A percentile compares a stretch with the other conserved stretches of the same genome.
Conservation (phyloP, 768 basidiomycete species). For the Termitomyces sp. region DNA sequence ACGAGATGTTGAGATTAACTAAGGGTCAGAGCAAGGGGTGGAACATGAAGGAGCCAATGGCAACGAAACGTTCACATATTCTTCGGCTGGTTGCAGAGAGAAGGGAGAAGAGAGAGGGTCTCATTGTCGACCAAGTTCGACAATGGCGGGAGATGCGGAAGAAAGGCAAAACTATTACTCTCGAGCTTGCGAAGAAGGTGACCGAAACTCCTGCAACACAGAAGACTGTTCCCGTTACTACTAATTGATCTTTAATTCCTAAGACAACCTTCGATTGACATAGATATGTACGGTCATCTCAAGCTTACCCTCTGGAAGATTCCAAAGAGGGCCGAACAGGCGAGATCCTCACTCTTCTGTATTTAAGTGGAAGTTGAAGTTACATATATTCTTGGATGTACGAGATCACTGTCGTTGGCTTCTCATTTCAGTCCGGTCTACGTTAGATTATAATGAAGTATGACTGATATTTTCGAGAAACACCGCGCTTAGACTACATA, state of each 20-base stretch:
- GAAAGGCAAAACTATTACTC: slow-evolving; percentile 25
- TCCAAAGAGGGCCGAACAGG: no score
- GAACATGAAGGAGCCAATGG: slow-evolving; percentile 39
- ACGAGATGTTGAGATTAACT: slow-evolving; percentile 35
- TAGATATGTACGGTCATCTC: no score
- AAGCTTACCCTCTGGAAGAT: no score
- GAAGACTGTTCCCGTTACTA: slow-evolving; percentile 3
- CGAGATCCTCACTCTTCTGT: no score
- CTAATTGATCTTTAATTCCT: neutral
- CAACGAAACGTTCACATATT: slow-evolving; percentile 45
- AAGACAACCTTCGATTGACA: neutral
- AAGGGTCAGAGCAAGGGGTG: slow-evolving; percentile 39
- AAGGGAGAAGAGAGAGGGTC: slow-evolving; percentile 35
- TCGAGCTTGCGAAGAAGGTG: slow-evolving; percentile 6
- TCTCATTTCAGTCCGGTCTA: no score
- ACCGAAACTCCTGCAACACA: slow-evolving; percentile 3
- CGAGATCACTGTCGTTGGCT: no score
- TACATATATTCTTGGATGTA: no score
- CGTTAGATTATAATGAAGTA: no score
- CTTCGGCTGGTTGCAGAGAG: slow-evolving; percentile 41
- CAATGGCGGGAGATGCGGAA: slow-evolving; percentile 34
- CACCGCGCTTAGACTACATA: no score
- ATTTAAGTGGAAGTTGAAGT: no score
- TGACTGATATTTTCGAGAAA: no score
- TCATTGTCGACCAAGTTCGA: slow-evolving; percentile 32